Evolutionary conservation across 2,329 filamentous ascomycete genomes (phyloP).

Genomic region (Fonsecaea monophora): DNA sequence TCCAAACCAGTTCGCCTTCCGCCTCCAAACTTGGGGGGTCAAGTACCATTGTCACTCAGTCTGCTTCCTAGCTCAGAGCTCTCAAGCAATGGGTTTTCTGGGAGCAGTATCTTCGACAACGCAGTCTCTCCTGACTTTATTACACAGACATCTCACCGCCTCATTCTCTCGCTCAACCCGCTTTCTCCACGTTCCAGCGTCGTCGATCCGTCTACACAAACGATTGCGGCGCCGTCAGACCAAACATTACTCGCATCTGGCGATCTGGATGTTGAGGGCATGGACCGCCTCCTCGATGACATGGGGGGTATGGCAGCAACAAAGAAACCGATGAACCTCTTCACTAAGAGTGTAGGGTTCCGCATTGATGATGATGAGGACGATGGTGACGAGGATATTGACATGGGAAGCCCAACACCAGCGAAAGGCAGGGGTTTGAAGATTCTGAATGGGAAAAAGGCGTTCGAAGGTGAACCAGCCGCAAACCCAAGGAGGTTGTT

Average conservation of each 20-base stretch:
- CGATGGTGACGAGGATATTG: conserved; percentile 25
- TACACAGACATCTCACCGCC: conserved; percentile 31
- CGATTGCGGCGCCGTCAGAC: conserved; percentile 39
- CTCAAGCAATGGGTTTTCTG: conserved; percentile 1
- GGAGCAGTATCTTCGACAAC: conserved; percentile 20
- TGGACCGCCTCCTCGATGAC: conserved; percentile 54
- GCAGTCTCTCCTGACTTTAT: conserved; percentile 29
- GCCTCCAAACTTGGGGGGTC: conserved; percentile 27
- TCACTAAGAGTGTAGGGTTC: conserved; percentile 28
- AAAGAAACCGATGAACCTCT: conserved; percentile 30
- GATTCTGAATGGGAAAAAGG: conserved; percentile 14
- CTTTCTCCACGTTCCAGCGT: conserved; percentile 16
- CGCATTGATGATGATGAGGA: conserved; percentile 24
- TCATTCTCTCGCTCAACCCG: conserved; percentile 33
- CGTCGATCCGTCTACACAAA: conserved; percentile 23
- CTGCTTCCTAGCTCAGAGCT: conserved; percentile 15
- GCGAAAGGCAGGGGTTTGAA: conserved; percentile 20
- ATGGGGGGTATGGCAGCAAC: conserved; percentile 43
- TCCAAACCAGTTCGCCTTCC: conserved; percentile 29
- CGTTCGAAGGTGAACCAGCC: conserved; percentile 10
- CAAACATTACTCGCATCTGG: conserved; percentile 52
- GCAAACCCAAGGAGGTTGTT: conserved; percentile 30
- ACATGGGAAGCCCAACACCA: conserved; percentile 34
- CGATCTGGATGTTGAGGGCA: conserved; percentile 56
- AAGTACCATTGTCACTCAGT: conserved; percentile 21